These are phyloP conservation scores for Durio zibethinus DNA, from an alignment of 345 rosid species.

Conservation along the genomic window DNA sequence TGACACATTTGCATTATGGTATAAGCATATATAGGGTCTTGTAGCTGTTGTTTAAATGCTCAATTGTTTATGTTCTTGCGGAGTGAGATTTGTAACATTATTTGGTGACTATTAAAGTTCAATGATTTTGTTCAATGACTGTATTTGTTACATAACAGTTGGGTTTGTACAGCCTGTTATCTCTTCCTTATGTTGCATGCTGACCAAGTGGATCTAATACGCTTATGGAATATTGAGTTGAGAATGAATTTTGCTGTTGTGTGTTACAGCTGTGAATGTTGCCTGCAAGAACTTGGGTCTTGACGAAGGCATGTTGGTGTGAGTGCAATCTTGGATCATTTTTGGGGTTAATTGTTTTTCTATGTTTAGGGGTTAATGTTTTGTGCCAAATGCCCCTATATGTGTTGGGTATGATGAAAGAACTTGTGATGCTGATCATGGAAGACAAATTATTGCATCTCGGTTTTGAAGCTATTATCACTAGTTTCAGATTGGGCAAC, in stretches of 20 bases:
- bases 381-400: constrained; percentile 26
- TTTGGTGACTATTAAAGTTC: neutral
- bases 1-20: neutral
- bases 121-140: neutral
- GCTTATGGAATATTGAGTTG: constrained; percentile 28
- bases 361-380: constrained; percentile 23
- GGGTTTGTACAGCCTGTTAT: constrained; percentile 10
- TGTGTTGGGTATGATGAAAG: constrained; percentile 19
- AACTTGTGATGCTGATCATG: constrained; percentile 9
- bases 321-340: constrained; percentile 41
- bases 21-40: neutral
- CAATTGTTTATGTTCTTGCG: neutral
- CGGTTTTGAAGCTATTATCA: constrained; percentile 15
- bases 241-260: constrained; percentile 40
- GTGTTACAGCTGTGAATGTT: constrained; percentile 56
- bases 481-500: constrained; percentile 15
- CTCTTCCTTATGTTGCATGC: constrained; percentile 20
- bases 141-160: constrained; percentile 10
- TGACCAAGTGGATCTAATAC: constrained; percentile 34
- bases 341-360: constrained; percentile 33
- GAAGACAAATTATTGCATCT: constrained; percentile 20
- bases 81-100: neutral
- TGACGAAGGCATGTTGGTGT: constrained; percentile 58
- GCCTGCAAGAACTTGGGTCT: constrained; percentile 73
- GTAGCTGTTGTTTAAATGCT: neutral